phyloP scores from a whole-genome alignment of 345 rosid species.

The Tarenaya hassleriana region DNA sequence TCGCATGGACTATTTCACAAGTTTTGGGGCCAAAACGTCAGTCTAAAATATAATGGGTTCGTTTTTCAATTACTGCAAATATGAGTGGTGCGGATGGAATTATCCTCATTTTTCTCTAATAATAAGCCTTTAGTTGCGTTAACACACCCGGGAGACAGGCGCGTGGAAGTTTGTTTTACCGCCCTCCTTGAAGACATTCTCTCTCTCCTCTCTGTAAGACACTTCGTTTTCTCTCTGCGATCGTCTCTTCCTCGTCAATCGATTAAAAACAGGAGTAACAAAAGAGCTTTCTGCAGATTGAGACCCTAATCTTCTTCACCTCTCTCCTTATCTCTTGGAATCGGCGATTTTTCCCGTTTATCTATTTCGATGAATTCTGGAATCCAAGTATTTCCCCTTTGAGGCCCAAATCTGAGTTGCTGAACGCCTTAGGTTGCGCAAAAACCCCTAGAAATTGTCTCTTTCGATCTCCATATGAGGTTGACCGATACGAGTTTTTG shows the following conservation, averaged over 20 bases:
- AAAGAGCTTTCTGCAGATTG: slow-evolving; percentile 21
- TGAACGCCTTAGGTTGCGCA: slow-evolving; percentile 18
- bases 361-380: slow-evolving; percentile 15
- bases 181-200: no score
- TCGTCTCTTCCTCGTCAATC: slow-evolving; percentile 28
- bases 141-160: no score
- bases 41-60: no score
- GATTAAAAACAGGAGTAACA: slow-evolving; percentile 18
- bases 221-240: slow-evolving; percentile 20
- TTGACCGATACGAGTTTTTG: slow-evolving; percentile 13
- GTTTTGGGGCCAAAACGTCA: no score
- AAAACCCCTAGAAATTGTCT: slow-evolving; percentile 10
- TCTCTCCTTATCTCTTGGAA: neutral
- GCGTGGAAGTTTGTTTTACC: no score
- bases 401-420: slow-evolving; percentile 30
- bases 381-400: slow-evolving; percentile 30
- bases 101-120: no score
- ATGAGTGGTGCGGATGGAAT: no score
- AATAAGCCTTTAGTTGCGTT: no score
- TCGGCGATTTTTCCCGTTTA: neutral
- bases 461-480: slow-evolving; percentile 12
- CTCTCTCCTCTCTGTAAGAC: neutral
- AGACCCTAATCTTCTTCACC: slow-evolving; percentile 23
- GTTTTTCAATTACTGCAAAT: no score
- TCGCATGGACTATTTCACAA: no score